A percentile compares a stretch with the other conserved stretches of the same genome.
These are phyloP conservation scores for Cucumis hystrix DNA, from an alignment of 306 rosid genomes.

Conservation along the genomic window DNA sequence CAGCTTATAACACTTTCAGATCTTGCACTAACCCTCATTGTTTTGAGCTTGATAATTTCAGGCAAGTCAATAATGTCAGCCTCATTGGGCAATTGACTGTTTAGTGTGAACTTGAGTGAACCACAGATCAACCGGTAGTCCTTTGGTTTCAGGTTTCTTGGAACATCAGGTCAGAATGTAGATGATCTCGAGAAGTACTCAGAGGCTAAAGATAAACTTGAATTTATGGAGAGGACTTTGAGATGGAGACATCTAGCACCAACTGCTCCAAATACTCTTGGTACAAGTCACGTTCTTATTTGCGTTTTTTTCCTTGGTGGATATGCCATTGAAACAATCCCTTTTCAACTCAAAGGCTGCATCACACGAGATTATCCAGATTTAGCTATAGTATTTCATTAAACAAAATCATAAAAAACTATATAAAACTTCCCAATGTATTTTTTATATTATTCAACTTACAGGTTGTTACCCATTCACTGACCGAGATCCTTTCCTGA, in stretches of 20 bases:
- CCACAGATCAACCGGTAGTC: slow-evolving; percentile 5
- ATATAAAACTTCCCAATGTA: not conserved
- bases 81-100: not conserved
- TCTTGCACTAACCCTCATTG: slow-evolving; percentile 87
- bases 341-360: not conserved
- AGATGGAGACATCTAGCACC: slow-evolving; percentile 98
- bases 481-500: slow-evolving; percentile 78
- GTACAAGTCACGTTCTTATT: slow-evolving; percentile 27
- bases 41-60: slow-evolving; percentile 70
- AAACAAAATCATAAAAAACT: not conserved
- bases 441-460: slow-evolving; percentile 10
- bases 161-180: slow-evolving; percentile 86
- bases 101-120: slow-evolving; percentile 6
- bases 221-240: slow-evolving; percentile 84
- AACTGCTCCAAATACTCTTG: slow-evolving; percentile 95
- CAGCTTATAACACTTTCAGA: slow-evolving; percentile 75
- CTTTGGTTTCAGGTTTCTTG: slow-evolving; percentile 62
- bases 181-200: slow-evolving; percentile 87
- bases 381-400: too few relatives aligned
- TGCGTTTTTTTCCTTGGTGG: slow-evolving; percentile 1
- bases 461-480: slow-evolving; percentile 90
- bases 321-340: not conserved
- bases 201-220: slow-evolving; percentile 69
- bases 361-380: too few relatives aligned
- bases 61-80: slow-evolving; percentile 25